Evolutionary conservation across 2,329 filamentous ascomycete species (phyloP), one percentile per base, ranked within the genome.

Genomic region (Lecanicillium sp.): DNA sequence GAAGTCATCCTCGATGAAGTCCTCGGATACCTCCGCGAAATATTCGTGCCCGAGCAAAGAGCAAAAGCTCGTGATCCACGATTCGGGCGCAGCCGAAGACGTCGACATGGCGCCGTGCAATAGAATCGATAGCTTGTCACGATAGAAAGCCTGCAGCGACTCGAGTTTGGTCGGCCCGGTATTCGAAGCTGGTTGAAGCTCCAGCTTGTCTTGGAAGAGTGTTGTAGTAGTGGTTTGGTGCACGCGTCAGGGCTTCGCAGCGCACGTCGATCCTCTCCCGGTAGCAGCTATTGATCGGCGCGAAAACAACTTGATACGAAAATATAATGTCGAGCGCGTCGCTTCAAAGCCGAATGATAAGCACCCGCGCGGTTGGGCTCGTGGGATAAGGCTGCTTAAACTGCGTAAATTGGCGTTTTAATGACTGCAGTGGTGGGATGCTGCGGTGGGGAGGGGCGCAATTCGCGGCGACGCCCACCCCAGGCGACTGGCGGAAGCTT

Each of bases 1-100:
- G 77, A 98, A 98, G 68, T 98, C 93, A 81, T 98, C 93, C 68
- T 98, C 93, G 63, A 98, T 97, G 61, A 98, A 98, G 62, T 98
- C 93, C 70, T 98, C 93, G 38, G 89, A 93, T 43, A 98, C 91
- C 73, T 98, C 93, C 54, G 93, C 93, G 68, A 98, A 98, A 72
- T 97, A 98, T 69, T 98, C 93, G 66, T 98, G 93, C 53, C 93
- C 93, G 52, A 97, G 79, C 38, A 97, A 76, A 32, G 88, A 90
- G 74, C 93, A 98, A 68, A 96, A 98, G 50, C 90, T 94, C 54
- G 89, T 86, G 72, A 98, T 97, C 93, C 93, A 98, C 48, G 90
- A 95, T 74, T 98, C 93, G 53, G 78, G 77, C 24, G 75, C 68
- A 46, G 75, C 78, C 46, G 78, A 81, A 43, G 78, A 79, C 47